These are phyloP conservation scores for Blastosporella zonata DNA, from an alignment of 1,284 basidiomycete genomes.

Conservation along the genomic window DNA sequence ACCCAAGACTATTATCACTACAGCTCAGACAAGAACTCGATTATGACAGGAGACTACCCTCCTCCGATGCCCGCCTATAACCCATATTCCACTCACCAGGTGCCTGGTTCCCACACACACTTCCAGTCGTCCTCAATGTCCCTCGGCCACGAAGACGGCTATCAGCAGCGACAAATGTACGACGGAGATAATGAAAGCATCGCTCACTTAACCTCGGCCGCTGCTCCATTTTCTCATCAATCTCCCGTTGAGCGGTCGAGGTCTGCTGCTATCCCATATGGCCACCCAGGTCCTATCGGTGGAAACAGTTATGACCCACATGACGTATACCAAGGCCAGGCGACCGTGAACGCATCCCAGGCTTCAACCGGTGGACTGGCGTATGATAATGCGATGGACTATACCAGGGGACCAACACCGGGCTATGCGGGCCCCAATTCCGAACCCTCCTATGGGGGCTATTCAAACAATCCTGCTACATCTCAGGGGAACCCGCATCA, in stretches of 20 bases:
- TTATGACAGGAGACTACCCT: slow-evolving; percentile 46
- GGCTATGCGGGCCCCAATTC: slow-evolving; percentile 14
- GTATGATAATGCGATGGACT: slow-evolving; percentile 33
- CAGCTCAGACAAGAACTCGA: slow-evolving; percentile 44
- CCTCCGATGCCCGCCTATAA: slow-evolving; percentile 74
- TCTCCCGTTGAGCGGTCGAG: slow-evolving; percentile 29
- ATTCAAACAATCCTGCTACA: slow-evolving; percentile 16
- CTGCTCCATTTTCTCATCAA: slow-evolving; percentile 51
- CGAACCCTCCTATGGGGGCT: slow-evolving; percentile 21
- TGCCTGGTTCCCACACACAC: slow-evolving; percentile 43
- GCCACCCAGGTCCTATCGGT: slow-evolving; percentile 23
- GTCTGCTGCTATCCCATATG: slow-evolving; percentile 21
- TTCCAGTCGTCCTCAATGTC: slow-evolving; percentile 57
- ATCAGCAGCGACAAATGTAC: slow-evolving; percentile 41
- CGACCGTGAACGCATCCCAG: slow-evolving; percentile 26
- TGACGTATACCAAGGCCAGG: slow-evolving; percentile 52
- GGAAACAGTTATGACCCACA: slow-evolving; percentile 38
- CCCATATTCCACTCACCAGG: slow-evolving; percentile 49
- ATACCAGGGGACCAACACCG: slow-evolving; percentile 15
- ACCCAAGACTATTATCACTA: slow-evolving; percentile 56
- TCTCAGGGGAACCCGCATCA: slow-evolving; percentile 19
- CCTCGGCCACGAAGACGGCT: slow-evolving; percentile 48
- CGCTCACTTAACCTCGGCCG: slow-evolving; percentile 49
- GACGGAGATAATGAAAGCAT: slow-evolving; percentile 66
- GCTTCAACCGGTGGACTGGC: slow-evolving; percentile 29